Evolutionary conservation across 768 basidiomycete genomes (phyloP), one percentile per base, ranked within the genome.

Genomic region (Suillus hirtellus): DNA sequence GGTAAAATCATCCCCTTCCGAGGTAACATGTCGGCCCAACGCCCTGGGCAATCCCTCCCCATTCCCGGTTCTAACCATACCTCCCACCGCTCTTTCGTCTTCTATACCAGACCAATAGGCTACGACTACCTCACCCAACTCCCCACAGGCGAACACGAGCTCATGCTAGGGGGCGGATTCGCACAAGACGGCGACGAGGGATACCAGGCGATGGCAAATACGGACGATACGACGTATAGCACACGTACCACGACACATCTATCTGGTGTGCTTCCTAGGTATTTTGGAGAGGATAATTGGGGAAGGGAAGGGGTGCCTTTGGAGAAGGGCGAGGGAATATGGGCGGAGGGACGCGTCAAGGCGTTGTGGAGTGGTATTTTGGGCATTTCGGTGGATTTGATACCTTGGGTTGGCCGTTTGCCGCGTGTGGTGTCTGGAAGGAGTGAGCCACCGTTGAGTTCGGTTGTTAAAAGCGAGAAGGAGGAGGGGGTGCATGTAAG

Each of bases 91-190:
- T 83, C 86, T 10, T 89, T 85, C 71, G 75, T 86, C 37, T 85
- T 90, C 70, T 83, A 84, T 72, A 78, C 82, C 11, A 70, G 72
- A 3, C 65, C 70, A 7, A 69, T 74, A 14, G 78, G 76, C 2
- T 89, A 78, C 70, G 89, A 89, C 67, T 91, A 90, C 72, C 84
- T 91, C 65, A 89, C 89, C 27, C 89, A 86, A 72, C 82, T 86
- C 19, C 79, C 80, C 2, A 53, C 64, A 21, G 78, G 72, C 55
- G 80, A 75, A 63, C 70, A 77, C 1, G 86, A 85, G 64, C 74
- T 92, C 47, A 86, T 90, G 80, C 80, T 88, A 56, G 89, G 89
- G 40, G 88, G 87, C 11, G 87, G 81, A 15, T 80, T 83, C 52
- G 68, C 76, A 40, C 77, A 75, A 63, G 71, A 69, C 24, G 75